These are phyloP conservation scores for Colletotrichum sp. DNA, from an alignment of 2,329 filamentous ascomycete species.

Conservation along the genomic window DNA sequence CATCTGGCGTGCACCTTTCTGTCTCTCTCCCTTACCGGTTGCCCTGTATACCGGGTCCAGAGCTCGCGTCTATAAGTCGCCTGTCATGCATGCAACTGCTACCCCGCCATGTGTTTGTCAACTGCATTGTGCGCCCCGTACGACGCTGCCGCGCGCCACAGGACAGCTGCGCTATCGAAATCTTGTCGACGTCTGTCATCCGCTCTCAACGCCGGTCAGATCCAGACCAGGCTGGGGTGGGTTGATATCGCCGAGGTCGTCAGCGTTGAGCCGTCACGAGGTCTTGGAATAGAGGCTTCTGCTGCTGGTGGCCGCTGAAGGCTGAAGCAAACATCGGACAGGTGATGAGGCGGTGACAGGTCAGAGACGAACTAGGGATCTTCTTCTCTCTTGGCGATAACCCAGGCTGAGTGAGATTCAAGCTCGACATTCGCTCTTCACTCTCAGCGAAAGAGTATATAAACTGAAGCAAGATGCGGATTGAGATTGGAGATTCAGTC, in stretches of 20 bases:
- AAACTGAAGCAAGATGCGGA: background rate
- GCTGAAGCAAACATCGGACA: background rate
- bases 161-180: background rate
- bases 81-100: background rate
- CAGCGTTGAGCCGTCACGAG: background rate
- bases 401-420: background rate
- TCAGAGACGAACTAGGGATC: background rate
- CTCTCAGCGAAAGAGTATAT: background rate
- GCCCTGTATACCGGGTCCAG: conserved; percentile 7
- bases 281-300: background rate
- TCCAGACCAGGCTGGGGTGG: background rate
- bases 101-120: background rate
- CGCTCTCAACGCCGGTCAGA: background rate
- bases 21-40: background rate
- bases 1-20: background rate
- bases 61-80: background rate
- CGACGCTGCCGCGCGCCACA: background rate
- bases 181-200: background rate
- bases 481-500: background rate
- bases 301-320: background rate
- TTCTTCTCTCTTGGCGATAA: background rate
- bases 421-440: background rate
- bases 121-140: background rate
- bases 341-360: background rate
- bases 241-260: background rate